Base-by-base conservation (phyloP, 768 basidiomycete genomes). In the Tylopilus balloui region DNA sequence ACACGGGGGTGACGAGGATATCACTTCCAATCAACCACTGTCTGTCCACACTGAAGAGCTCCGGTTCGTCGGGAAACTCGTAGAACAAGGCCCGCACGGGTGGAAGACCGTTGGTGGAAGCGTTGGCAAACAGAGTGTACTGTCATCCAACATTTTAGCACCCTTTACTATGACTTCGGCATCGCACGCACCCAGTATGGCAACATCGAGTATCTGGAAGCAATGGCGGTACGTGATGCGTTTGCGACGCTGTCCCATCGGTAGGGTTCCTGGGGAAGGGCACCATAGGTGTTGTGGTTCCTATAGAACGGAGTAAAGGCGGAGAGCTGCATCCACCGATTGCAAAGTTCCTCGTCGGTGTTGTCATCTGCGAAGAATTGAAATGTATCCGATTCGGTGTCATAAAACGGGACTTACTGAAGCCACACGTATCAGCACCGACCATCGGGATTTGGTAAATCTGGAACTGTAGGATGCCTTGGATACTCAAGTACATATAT, bases 311-410 rank as follows among this genome's bases (percentile, higher is more conserved):
- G 88, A 23, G 77, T 77, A 63, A 91, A 91, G 1, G 88, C 88
- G 3, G 84, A 75, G n/a, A 90, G 75, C 63, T 85, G 82, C 87
- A 88, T 89, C 89, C 89, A 92, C 15, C 89, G 78, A 53, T 82
- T 83, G 67, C 86, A 87, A 10, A 92, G 74, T 62, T 90, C 87
- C 64, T 91, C 88, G 56, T 88, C 79, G 8, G 83, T 82, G 63
- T 90, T 88, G 3, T 71, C 78, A 52, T 50, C 61, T 63, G 41
- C 29, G 6, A 29, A n/a, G n/a, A 14, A 17, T 52, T 45, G 10
- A 6, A 37, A 50, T 48, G 43, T 28, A 49, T 29, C 34, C 3
- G 2, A n/a, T 27, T 13, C 10, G 4, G 13, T 15, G 2, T 19
- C 2, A 3, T 6, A 1, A 19, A 48, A 31, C 3, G 25, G 13